Base-by-base conservation (phyloP, 805 yeast species). In the Kodamaea kakaduensis region DNA sequence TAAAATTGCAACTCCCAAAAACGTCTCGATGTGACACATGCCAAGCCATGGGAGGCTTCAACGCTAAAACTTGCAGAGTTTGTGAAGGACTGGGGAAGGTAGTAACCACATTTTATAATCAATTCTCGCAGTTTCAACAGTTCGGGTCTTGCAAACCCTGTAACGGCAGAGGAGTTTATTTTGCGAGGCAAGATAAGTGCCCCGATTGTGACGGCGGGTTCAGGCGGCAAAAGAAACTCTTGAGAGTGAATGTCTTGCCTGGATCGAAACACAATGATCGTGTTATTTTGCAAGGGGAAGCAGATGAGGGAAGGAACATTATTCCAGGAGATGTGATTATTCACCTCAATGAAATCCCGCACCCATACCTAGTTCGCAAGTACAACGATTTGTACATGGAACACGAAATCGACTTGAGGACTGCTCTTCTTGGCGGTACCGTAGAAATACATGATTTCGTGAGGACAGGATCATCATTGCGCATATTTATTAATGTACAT, bases 251-350 rank as follows among this genome's bases (percentile, higher is more conserved):
- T n/a, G 62, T 80, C 2, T 67, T 70, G 12, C 77, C 78, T 3
- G 89, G 89, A 2, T 62, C 76, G 25, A 56, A 58, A 26, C 53
- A 71, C 32, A 78, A 79, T 0, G 77, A 77, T 41, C 57, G 62
- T 29, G 67, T 79, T 13, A 59, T 76, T 1, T 56, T 79, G 14
- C 59, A 69, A n/a, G 75, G 78, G 5, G 79, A 75, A 46, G 84
- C 81, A 0, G 88, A 82, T 48, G 83, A 81, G 52, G 82, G 77
- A 0, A 52, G 71, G 13, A 65, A 69, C 41, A 59, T 76, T 3
- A 57, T 71, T 3, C 83, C 88, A 0, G 89, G 89, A 2, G 85
- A 82, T 52, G 81, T 82, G 5, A 58, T 80, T 3, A 69, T 82
- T 7, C 74, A 71, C 1, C 52, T 82, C 16, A 64, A 65, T 24